Evolutionary conservation across 2,329 filamentous ascomycete species (phyloP), one percentile per base, ranked within the genome.

Genomic region (Paracoccidioides brasiliensis): DNA sequence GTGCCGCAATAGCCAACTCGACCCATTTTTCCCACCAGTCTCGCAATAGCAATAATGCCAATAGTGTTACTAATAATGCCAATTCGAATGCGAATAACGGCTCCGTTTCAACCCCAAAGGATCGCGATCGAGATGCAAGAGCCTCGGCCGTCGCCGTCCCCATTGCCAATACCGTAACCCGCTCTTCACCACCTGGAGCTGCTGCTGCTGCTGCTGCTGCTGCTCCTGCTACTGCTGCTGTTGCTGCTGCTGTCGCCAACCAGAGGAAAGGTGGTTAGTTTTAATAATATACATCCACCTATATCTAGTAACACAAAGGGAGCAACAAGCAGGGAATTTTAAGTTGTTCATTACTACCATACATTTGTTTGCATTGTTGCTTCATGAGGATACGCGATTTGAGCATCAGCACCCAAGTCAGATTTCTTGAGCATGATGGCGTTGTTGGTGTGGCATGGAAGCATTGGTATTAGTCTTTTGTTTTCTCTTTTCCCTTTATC

Each of bases 201-300:
- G 14, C 22, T 45, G 22, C 43, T 45, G 60, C 60, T 51, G 59
- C 59, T 55, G 60, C 63, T 45, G 62, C 61, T 40, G 58, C 59
- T 56, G 61, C 62, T 22, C 2, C n/a, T n/a, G n/a, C n/a, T n/a
- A n/a, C n/a, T n/a, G n/a, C n/a, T n/a, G n/a, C n/a, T n/a, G n/a
- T n/a, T n/a, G n/a, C 59, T 55, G 60, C 63, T 45, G 63, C 61
- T 40, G 58, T 58, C 56, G 61, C 62, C 48, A 63, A 61, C 51
- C 66, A 64, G 51, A 62, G 66, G 45, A 69, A 69, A 53, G 66
- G 66, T 7, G 66, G 66, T 56, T 69, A 63, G 61, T 38, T 12
- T 7, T 8, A 3, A 38, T 38, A 38, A 38, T 22, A 22, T 22
- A 22, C 2, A 22, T 22, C 22, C 22, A 22, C 22, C 22, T 22